Evolutionary conservation across 306 rosid genomes (phyloP), one percentile per base, ranked within the genome.

Genomic region (Dalbergia cultrata): DNA sequence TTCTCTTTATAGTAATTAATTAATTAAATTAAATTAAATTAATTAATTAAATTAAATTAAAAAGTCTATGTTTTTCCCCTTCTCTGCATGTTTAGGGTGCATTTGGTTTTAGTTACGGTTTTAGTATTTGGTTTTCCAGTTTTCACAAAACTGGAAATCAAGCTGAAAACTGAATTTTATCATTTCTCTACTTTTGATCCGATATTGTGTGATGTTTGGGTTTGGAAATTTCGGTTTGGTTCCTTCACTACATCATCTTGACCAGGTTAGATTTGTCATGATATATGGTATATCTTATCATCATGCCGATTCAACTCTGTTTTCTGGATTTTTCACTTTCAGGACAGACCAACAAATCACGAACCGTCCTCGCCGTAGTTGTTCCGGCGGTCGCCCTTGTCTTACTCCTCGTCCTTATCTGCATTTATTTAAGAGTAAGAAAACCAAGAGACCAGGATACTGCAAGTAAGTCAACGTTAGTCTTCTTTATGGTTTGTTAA

Each of bases 361-460:
- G 22, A 56, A 56, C 54, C 1, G 61, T 2, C 7, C 9, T 44
- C 0, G 21, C 39, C 14, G 17, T 78, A 13, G 41, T 69, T 68
- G 61, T 69, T 10, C 39, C 53, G 1, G 43, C 44, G 3, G 33
- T 37, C 12, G 66, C 21, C 14, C 45, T 62, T 18, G 61, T n/a
- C 12, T n/a, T 58, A 44, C 9, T 41, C 0, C 33, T 16, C 39
- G 7, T 78, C 31, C 11, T 0, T 56, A 0, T 31, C 18, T 4
- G 59, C 34, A 71, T 53, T 34, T 71, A 71, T 53, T n/a, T 53
- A 4, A 16, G 13, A 71, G 56, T 45, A n/a, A 71, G 64, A 35
- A 71, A 53, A 56, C 10, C 22, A 26, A 70, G 37, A 11, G n/a
- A 22, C 37, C 8, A 59, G 12, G 50, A 56, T 10, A 2, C 4